phyloP scores from a whole-genome alignment of 1,139 yeast species.

The Debaryomycetaceae sp. region DNA sequence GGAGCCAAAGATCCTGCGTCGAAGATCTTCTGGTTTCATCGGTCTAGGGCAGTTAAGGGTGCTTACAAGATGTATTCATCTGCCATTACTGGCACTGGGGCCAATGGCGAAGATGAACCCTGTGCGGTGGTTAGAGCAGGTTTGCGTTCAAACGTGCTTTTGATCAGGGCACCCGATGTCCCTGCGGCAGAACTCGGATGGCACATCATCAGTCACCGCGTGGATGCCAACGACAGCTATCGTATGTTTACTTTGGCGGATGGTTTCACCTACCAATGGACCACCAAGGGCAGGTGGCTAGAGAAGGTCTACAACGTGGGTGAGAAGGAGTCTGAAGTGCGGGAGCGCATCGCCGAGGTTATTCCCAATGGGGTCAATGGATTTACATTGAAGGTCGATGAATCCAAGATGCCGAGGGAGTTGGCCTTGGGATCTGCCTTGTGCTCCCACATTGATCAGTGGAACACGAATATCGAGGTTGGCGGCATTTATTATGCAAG shows the following conservation, averaged over 20 bases:
- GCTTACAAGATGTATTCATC: conserved; percentile 54
- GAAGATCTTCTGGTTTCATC: conserved; percentile 46
- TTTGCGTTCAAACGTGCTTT: conserved; percentile 50
- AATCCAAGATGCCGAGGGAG: conserved; percentile 48
- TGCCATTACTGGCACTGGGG: conserved; percentile 33
- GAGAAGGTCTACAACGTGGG: conserved; percentile 56
- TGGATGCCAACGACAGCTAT: conserved; percentile 59
- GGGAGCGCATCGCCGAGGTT: conserved; percentile 56
- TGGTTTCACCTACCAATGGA: conserved; percentile 62
- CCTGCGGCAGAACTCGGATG: conserved; percentile 58
- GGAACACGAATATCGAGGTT: conserved; percentile 57
- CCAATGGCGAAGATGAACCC: conserved; percentile 49
- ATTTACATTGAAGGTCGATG: conserved; percentile 51
- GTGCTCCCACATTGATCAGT: conserved; percentile 58
- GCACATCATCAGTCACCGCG: conserved; percentile 56
- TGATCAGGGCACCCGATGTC: conserved; percentile 45
- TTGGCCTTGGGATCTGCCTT: conserved; percentile 57
- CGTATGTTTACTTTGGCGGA: conserved; percentile 56
- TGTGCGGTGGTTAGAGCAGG: conserved; percentile 60
- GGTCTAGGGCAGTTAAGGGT: conserved; percentile 63
- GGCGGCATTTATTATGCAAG: conserved; percentile 60
- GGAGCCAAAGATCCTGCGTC: conserved; percentile 38
- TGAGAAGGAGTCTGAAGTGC: conserved; percentile 57
- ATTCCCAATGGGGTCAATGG: conserved; percentile 46
- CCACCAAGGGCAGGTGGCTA: conserved; percentile 52